A percentile compares a stretch with the other conserved stretches of the same genome.
Evolutionary conservation across 2,329 filamentous ascomycete genomes (phyloP).

Genomic region (Berkeleyomyces rouxiae): DNA sequence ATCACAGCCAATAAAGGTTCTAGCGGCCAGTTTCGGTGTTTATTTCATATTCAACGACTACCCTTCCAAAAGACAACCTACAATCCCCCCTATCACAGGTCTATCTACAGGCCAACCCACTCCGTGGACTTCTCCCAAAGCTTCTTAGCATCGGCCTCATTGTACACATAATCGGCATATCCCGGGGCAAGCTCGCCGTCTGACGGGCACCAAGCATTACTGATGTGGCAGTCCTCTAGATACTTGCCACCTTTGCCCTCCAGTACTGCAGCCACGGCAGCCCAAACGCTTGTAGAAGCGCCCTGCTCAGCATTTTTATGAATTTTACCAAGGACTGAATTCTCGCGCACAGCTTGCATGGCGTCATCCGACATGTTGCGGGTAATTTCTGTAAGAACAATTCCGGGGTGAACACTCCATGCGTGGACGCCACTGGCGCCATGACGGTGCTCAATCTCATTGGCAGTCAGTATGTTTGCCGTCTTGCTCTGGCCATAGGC

Average conservation of each 20-base stretch:
- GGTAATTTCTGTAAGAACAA: conserved; percentile 13
- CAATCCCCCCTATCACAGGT: no score
- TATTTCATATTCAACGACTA: no score
- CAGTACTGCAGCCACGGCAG: not conserved
- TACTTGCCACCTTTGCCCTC: not conserved
- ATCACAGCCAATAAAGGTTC: no score
- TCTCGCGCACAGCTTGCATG: not conserved
- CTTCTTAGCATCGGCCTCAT: conserved; percentile 12
- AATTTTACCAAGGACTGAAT: not conserved
- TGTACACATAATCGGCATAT: not conserved
- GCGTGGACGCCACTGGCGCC: not conserved
- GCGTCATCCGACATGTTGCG: conserved; percentile 1
- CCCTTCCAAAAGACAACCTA: no score
- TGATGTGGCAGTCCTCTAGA: not conserved
- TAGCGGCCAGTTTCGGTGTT: no score
- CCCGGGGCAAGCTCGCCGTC: not conserved
- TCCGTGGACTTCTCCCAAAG: conserved; percentile 15
- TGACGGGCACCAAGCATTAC: not conserved
- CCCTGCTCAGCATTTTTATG: not conserved
- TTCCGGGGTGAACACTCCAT: conserved; percentile 16
- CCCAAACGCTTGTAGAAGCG: not conserved
- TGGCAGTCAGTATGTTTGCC: conserved; percentile 18
- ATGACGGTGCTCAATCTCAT: conserved; percentile 13
- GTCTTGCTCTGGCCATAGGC: conserved; percentile 20
- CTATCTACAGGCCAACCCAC: conserved; percentile 5